Base-by-base conservation (phyloP, 768 basidiomycete species). In the Tulasnella sp. region DNA sequence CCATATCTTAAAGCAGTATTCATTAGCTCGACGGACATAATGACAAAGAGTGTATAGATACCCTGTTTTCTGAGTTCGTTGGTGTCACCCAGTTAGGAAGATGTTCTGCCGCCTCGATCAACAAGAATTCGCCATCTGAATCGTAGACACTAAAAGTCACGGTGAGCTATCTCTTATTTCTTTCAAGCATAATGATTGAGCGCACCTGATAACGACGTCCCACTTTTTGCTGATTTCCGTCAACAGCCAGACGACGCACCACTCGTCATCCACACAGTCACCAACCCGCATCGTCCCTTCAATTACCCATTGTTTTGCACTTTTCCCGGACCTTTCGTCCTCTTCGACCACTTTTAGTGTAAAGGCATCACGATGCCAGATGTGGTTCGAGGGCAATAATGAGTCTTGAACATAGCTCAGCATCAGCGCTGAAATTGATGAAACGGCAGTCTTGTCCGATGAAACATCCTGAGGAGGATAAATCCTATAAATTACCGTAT, bases 251-350 rank as follows among this genome's bases (percentile, higher is more conserved):
- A 96, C 90, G 12, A 76, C 73, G 62, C 81, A 82, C 95, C 95
- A 99, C 66, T 99, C 95, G 60, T 99, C 95, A 64, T 99, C 92
- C n/a, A 98, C 75, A 46, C 80, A 85, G 66, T 99, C 95, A 2
- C 95, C 93, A 20, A 98, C 85, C 39, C 91, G 72, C 81, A 92
- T 86, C 39, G 72, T 69, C 7, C 92, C 90, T 60, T 89, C 80
- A 1, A 96, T 66, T 35, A 79, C 67, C 67, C 74, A 80, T n/a
- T 37, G 15, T 13, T 22, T 37, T 34, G 28, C 31, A 19, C 40
- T n/a, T 40, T 25, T 3, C 1, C 15, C n/a, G 15, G 5, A 35
- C 35, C 24, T 44, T 25, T 27, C n/a, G 25, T 40, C n/a, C 39
- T 40, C 68, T 39, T 63, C 55, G 6, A 72, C 74, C 15, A 83